A percentile compares a stretch with the other conserved stretches of the same genome.
Conservation (phyloP, 352 stramenopile species). For the Globisporangium irregulare region DNA sequence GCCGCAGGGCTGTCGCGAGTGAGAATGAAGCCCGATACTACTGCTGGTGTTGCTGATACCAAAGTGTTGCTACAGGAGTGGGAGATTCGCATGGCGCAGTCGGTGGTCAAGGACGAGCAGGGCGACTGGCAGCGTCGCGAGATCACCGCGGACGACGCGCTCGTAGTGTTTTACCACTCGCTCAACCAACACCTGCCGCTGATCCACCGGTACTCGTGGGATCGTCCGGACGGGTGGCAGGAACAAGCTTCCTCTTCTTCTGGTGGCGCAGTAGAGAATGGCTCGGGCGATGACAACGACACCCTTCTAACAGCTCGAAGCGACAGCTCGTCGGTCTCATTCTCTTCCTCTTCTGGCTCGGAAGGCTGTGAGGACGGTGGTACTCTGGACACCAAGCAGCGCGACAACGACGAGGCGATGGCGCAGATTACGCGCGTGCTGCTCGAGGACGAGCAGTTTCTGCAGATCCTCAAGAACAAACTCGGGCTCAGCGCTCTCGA, state of each 20-base stretch:
- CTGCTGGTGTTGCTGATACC: neutral
- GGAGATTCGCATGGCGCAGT: constrained; percentile 39
- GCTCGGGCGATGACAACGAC: constrained; percentile 4
- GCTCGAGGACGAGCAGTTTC: constrained; percentile 60
- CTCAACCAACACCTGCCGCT: constrained; percentile 46
- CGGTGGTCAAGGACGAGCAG: constrained; percentile 42
- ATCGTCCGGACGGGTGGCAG: constrained; percentile 38
- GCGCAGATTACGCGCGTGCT: constrained; percentile 32
- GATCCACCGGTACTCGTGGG: constrained; percentile 45
- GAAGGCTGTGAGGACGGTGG: neutral
- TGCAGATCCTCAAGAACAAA: constrained; percentile 51
- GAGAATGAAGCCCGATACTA: constrained; percentile 11
- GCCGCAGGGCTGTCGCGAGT: constrained; percentile 19
- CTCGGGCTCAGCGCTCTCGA: constrained; percentile 39
- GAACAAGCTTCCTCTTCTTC: constrained; percentile 6
- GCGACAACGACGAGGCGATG: constrained; percentile 28
- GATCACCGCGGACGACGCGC: constrained; percentile 39
- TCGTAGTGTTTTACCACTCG: constrained; percentile 69
- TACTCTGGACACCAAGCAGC: constrained; percentile 22
- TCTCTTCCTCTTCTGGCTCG: neutral
- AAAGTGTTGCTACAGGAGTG: constrained; percentile 36
- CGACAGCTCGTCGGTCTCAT: constrained; percentile 2
- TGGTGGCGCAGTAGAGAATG: constrained; percentile 12
- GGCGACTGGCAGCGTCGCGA: constrained; percentile 61
- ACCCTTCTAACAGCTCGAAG: constrained; percentile 11